These are phyloP conservation scores for Boletus sp. DNA, from an alignment of 1,284 basidiomycete species.

Conservation along the genomic window DNA sequence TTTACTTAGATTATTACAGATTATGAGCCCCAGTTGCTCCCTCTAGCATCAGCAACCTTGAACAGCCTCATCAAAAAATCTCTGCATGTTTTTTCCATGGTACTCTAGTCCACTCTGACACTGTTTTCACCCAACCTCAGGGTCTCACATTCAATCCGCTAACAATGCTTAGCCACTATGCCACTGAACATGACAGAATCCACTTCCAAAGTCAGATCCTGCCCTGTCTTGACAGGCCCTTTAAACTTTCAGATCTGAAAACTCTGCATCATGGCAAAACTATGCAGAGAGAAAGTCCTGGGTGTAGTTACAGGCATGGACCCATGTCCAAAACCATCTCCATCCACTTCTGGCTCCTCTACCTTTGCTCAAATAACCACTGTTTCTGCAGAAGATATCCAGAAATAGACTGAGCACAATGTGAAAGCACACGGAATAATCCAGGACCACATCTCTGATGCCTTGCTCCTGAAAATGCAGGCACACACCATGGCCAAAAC, in stretches of 20 bases:
- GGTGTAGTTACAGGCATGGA: neutral
- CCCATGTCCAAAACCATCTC: neutral
- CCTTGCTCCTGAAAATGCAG: no score
- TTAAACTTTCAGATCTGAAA: neutral
- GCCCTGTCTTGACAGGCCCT: neutral
- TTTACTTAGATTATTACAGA: no score
- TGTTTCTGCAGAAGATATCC: no score
- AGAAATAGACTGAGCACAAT: no score
- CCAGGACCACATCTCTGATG: no score
- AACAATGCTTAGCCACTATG: neutral
- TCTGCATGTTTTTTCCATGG: neutral
- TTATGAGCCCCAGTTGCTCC: neutral
- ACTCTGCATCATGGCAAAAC: neutral
- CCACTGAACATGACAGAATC: neutral
- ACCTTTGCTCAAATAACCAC: no score
- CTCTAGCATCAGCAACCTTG: neutral
- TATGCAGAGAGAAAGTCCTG: neutral
- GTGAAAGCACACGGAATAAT: no score
- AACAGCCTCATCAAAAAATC: neutral
- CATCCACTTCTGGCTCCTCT: neutral
- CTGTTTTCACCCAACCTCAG: neutral
- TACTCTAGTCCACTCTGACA: neutral
- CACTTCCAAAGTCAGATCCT: neutral
- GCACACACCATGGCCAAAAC: no score
- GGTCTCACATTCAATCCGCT: neutral